phyloP scores from a whole-genome alignment of 1,139 yeast species.

The Magnusiomyces magnusii region DNA sequence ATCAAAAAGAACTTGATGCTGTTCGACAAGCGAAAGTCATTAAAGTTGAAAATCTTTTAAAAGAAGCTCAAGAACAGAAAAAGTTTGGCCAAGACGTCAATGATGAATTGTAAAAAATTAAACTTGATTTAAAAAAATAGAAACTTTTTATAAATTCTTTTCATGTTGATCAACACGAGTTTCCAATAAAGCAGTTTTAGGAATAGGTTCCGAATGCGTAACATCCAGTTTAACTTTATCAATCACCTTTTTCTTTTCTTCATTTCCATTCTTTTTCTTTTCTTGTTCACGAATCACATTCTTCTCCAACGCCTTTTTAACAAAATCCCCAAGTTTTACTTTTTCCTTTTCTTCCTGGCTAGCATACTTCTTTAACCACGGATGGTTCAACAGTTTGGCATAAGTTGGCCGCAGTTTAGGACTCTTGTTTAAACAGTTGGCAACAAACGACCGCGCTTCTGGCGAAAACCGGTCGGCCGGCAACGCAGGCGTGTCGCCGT shows the following conservation, averaged over 20 bases:
- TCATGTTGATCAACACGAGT: too few species aligned
- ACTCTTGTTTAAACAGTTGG: constrained; percentile 67
- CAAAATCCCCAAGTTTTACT: constrained; percentile 41
- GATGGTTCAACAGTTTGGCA: constrained; percentile 62
- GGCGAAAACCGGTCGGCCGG: constrained; percentile 51
- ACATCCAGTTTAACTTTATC: background rate
- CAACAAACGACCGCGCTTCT: constrained; percentile 79
- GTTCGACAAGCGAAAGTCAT: constrained; percentile 17
- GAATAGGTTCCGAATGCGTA: too few species aligned
- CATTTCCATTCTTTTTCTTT: background rate
- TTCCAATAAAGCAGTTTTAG: too few species aligned
- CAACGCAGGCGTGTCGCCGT: constrained; percentile 86
- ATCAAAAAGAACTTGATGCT: constrained; percentile 30
- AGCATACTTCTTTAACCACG: constrained; percentile 57
- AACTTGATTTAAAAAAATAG: too few species aligned
- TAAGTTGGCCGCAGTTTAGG: constrained; percentile 84
- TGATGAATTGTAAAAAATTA: background rate
- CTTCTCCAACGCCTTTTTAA: constrained; percentile 23
- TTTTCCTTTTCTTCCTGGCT: constrained; percentile 30
- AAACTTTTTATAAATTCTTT: too few species aligned
- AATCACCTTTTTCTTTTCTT: background rate
- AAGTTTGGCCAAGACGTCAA: constrained; percentile 20
- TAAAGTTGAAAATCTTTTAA: constrained; percentile 9
- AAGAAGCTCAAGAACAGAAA: constrained; percentile 9
- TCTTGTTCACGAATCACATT: background rate